phyloP scores from a whole-genome alignment of 2,329 filamentous ascomycete genomes.

The Ilyonectria robusta region DNA sequence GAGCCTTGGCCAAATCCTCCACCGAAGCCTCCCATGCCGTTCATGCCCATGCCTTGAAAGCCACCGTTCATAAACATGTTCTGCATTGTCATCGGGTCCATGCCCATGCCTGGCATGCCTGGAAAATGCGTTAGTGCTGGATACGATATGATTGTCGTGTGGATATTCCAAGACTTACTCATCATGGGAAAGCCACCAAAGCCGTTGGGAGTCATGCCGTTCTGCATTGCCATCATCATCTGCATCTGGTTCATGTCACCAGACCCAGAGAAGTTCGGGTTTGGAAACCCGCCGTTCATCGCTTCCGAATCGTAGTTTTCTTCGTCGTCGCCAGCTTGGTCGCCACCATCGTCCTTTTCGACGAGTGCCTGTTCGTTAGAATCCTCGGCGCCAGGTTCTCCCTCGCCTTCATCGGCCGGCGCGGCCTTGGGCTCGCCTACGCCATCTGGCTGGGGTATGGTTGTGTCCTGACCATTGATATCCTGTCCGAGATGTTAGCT shows the following conservation, averaged over 20 bases:
- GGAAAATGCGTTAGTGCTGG: conserved; percentile 47
- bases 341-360: conserved; percentile 44
- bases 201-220: conserved; percentile 70
- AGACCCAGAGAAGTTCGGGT: conserved; percentile 72
- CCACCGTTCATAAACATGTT: conserved; percentile 85
- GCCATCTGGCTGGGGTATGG: conserved; percentile 27
- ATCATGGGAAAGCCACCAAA: conserved; percentile 82
- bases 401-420: conserved; percentile 32
- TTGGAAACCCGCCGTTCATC: conserved; percentile 65
- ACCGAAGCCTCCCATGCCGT: conserved; percentile 83
- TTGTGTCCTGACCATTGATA: conserved; percentile 24
- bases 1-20: conserved; percentile 73
- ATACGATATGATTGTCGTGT: conserved; percentile 5
- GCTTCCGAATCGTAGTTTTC: conserved; percentile 54
- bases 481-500: conserved; percentile 22
- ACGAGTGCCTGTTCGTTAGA: conserved; percentile 37
- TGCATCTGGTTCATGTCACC: conserved; percentile 84
- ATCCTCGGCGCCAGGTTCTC: conserved; percentile 36
- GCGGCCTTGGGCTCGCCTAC: conserved; percentile 32
- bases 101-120: conserved; percentile 88
- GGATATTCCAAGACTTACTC: conserved; percentile 74
- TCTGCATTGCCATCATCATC: conserved; percentile 84
- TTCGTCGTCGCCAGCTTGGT: conserved; percentile 50
- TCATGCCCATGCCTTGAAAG: conserved; percentile 84
- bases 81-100: conserved; percentile 85